A percentile compares a stretch with the other conserved stretches of the same genome.
These are phyloP conservation scores for Suillus subluteus DNA, from an alignment of 768 basidiomycete species.

Conservation along the genomic window DNA sequence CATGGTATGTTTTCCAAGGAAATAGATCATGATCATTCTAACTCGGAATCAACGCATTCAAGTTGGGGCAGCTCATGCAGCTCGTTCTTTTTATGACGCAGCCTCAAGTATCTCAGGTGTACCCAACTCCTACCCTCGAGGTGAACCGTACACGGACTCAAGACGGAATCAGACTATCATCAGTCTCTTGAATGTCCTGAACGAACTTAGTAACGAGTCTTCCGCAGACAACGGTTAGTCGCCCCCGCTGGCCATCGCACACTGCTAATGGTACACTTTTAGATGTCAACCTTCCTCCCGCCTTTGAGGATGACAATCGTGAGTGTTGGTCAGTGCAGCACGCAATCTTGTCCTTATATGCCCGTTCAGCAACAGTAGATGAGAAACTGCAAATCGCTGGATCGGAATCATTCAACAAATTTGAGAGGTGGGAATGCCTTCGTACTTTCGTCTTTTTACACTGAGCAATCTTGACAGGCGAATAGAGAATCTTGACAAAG, in stretches of 20 bases:
- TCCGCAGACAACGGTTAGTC: slow-evolving; percentile 39
- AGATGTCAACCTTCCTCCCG: slow-evolving; percentile 37
- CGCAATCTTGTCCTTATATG: slow-evolving; percentile 11
- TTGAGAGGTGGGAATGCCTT: slow-evolving; percentile 45
- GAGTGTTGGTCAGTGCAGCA: slow-evolving; percentile 27
- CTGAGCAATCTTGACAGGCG: slow-evolving; percentile 37
- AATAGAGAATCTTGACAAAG: slow-evolving; percentile 51
- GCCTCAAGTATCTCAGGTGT: slow-evolving; percentile 25
- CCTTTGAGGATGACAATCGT: slow-evolving; percentile 50
- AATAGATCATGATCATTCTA: slow-evolving; percentile 23
- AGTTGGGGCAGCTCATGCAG: slow-evolving; percentile 14
- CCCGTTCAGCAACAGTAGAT: slow-evolving; percentile 46
- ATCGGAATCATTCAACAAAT: slow-evolving; percentile 50
- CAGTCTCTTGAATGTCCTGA: slow-evolving; percentile 49
- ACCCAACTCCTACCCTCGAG: slow-evolving; percentile 32
- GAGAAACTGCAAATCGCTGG: slow-evolving; percentile 55
- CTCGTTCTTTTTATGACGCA: slow-evolving; percentile 33
- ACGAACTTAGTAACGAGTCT: slow-evolving; percentile 46
- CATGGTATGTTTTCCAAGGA: slow-evolving; percentile 30
- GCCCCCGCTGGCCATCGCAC: not conserved
- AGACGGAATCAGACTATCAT: slow-evolving; percentile 49
- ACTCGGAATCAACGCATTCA: not conserved
- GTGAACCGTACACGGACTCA: slow-evolving; percentile 29
- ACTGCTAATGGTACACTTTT: slow-evolving; percentile 14
- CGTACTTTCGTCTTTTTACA: slow-evolving; percentile 10